These are phyloP conservation scores for Begonia peltatifolia DNA, from an alignment of 306 rosid genomes.

Conservation along the genomic window DNA sequence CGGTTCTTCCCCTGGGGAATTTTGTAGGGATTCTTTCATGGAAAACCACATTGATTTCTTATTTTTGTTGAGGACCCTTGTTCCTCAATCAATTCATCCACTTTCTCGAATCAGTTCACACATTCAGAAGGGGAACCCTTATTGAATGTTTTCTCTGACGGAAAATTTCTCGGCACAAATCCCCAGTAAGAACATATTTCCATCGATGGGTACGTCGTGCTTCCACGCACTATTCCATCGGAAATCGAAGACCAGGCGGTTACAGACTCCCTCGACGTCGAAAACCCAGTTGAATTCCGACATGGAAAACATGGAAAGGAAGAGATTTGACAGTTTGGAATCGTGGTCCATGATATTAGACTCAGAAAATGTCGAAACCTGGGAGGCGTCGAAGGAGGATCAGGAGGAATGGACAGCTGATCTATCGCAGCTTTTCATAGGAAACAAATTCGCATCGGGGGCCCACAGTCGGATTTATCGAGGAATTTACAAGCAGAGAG, in stretches of 20 bases:
- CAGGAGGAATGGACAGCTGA: conserved; percentile 95
- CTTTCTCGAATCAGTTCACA: conserved; percentile 60
- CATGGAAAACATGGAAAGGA: conserved; percentile 65
- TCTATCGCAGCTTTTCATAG: conserved; percentile 84
- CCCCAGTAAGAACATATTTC: neutral
- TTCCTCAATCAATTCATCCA: conserved; percentile 71
- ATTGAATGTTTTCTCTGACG: conserved; percentile 28
- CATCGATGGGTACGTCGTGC: conserved; percentile 60
- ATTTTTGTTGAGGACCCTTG: conserved; percentile 35
- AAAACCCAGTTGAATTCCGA: conserved; percentile 36
- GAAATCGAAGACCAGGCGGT: conserved; percentile 53
- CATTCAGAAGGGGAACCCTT: conserved; percentile 63
- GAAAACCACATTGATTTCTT: conserved; percentile 17
- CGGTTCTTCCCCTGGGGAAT: conserved; percentile 8
- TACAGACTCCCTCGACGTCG: conserved; percentile 39
- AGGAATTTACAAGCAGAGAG: conserved; percentile 94
- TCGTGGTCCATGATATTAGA: conserved; percentile 98
- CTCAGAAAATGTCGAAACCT: conserved; percentile 85
- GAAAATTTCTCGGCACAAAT: neutral
- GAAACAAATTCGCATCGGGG: conserved; percentile 91
- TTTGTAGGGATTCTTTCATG: conserved; percentile 25
- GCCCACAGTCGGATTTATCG: conserved; percentile 92
- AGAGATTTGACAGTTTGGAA: conserved; percentile 86
- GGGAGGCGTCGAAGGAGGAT: conserved; percentile 84
- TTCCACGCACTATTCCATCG: conserved; percentile 43